Conservation (phyloP, 2,329 filamentous ascomycete genomes). For the Xylariaceae sp. region DNA sequence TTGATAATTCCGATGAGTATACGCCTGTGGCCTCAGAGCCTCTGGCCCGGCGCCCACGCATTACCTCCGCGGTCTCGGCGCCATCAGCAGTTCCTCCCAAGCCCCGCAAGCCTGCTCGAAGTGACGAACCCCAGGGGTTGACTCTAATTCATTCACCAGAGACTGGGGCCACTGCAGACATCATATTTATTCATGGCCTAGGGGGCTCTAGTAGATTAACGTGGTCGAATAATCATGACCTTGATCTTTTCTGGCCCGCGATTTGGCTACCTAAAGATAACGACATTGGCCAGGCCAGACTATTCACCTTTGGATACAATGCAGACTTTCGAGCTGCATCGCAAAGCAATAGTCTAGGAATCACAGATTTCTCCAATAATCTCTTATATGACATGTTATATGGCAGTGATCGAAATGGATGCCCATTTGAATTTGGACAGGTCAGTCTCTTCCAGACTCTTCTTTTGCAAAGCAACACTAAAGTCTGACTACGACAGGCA, state of each 20-base stretch:
- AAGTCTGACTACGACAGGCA: slow-evolving; percentile 1
- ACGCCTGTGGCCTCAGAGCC: too few relatives aligned
- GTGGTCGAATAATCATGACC: slow-evolving; percentile 13
- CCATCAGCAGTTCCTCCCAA: not conserved
- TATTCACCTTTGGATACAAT: slow-evolving; percentile 11
- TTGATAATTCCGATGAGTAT: not conserved
- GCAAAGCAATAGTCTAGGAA: not conserved
- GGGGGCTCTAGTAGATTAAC: slow-evolving; percentile 12
- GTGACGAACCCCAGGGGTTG: not conserved
- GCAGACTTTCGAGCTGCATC: slow-evolving; percentile 8
- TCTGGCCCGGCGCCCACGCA: not conserved
- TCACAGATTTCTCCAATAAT: slow-evolving; percentile 10
- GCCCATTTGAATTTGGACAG: slow-evolving; percentile 2
- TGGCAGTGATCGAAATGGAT: slow-evolving; percentile 5
- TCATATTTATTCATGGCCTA: slow-evolving; percentile 11
- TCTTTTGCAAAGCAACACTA: not conserved
- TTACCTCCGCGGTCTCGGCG: not conserved
- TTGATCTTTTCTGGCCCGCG: slow-evolving; percentile 10
- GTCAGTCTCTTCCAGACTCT: not conserved
- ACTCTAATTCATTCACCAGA: slow-evolving; percentile 1
- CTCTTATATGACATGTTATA: slow-evolving; percentile 11
- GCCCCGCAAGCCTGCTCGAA: not conserved
- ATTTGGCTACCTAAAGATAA: slow-evolving; percentile 8
- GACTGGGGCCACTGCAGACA: not conserved
- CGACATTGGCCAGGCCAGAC: not conserved